Conservation (phyloP, 441 rosid genomes). For the Gossypium davidsonii region DNA sequence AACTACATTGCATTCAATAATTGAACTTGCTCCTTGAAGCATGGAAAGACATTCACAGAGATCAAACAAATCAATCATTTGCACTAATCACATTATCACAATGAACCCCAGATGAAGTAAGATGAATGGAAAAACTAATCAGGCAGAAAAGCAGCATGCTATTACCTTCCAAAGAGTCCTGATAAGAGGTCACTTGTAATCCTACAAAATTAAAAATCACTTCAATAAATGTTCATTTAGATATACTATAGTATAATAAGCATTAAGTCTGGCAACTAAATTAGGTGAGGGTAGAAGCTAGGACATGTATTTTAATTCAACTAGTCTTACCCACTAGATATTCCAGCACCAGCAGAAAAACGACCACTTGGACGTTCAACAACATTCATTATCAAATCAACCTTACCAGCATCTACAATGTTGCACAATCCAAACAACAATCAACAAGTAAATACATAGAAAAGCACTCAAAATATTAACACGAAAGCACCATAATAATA, state of each 20-base stretch:
- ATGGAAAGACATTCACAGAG: background rate
- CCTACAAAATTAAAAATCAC: constrained; percentile 35
- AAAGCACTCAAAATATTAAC: background rate
- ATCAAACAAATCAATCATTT: background rate
- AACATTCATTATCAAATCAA: constrained; percentile 83
- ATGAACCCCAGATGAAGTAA: background rate
- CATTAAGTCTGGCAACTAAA: constrained; percentile 13
- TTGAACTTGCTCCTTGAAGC: background rate
- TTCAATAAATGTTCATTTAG: constrained; percentile 10
- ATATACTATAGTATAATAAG: constrained; percentile 7
- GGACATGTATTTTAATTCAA: constrained; percentile 13
- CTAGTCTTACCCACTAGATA: constrained; percentile 72
- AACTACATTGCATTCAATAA: background rate
- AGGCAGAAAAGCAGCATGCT: background rate
- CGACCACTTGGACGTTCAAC: constrained; percentile 94
- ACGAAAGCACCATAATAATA: background rate
- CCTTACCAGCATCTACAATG: constrained; percentile 65
- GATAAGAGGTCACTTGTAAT: constrained; percentile 85
- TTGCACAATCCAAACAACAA: constrained; percentile 1
- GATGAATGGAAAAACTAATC: background rate
- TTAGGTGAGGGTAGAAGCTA: background rate
- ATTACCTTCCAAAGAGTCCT: constrained; percentile 84
- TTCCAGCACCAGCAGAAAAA: constrained; percentile 93
- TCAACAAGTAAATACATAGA: background rate
- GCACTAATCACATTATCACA: background rate